Percentiles rank a stretch among this genome's conserved stretches.
Evolutionary conservation across 345 rosid species (phyloP).

Genomic region (Citrus mangshanensis): DNA sequence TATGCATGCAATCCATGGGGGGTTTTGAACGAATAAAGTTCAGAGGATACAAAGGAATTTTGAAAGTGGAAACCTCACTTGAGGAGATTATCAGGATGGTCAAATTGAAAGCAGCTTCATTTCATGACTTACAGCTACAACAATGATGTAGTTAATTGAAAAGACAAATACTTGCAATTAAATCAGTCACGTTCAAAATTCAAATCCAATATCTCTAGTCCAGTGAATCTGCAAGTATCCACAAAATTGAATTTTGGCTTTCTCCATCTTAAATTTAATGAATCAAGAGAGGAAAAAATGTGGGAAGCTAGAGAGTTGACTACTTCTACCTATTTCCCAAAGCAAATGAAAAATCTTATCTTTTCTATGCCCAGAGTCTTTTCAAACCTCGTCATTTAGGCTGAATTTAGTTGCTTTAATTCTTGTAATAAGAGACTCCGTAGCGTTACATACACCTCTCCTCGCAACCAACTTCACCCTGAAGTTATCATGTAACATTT

Average conservation of each 20-base stretch:
- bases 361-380: not conserved
- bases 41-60: not conserved
- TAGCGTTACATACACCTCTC: conserved; percentile 44
- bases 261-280: not conserved
- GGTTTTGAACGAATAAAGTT: not conserved
- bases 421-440: conserved; percentile 47
- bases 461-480: conserved; percentile 40
- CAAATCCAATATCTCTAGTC: not conserved
- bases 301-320: not conserved
- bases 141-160: not conserved
- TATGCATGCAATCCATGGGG: too few relatives aligned
- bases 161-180: not conserved
- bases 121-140: not conserved
- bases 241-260: not conserved
- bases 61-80: not conserved
- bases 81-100: not conserved
- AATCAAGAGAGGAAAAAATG: not conserved
- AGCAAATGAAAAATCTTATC: not conserved
- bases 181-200: conserved; percentile 1
- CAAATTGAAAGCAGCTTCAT: not conserved
- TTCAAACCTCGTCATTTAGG: conserved; percentile 1
- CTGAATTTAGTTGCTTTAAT: conserved; percentile 49
- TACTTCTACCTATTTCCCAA: conserved; percentile 3
- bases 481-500: conserved; percentile 31
- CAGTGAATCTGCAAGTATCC: conserved; percentile 2